Evolutionary conservation across 257 asterid genomes (phyloP).

Genomic region (Solanum lycopersicoides): DNA sequence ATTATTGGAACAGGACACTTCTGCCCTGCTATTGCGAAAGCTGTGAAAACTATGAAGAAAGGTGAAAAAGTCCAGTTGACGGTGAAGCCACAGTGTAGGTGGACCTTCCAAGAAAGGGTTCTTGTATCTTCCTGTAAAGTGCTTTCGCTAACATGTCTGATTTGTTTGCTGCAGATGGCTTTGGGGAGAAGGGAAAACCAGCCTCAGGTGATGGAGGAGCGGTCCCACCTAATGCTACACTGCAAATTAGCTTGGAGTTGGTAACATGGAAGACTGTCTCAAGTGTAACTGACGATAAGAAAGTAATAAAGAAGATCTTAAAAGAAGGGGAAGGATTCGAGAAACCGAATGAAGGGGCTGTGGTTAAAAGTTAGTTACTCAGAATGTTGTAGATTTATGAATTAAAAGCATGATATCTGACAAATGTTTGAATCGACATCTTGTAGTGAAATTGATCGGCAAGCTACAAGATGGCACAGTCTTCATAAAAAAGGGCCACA

Average conservation of each 20-base stretch:
- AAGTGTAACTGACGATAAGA: conserved; percentile 54
- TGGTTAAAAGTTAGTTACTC: conserved; percentile 49
- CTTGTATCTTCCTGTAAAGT: neutral
- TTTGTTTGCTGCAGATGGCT: conserved; percentile 26
- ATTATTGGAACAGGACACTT: conserved; percentile 27
- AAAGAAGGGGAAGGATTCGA: conserved; percentile 66
- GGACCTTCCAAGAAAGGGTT: neutral
- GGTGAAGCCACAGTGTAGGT: conserved; percentile 64
- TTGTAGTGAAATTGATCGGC: conserved; percentile 53
- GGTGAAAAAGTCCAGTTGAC: conserved; percentile 55
- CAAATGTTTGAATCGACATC: neutral
- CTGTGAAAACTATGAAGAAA: conserved; percentile 67
- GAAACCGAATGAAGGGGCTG: conserved; percentile 56
- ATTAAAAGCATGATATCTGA: neutral
- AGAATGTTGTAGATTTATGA: neutral
- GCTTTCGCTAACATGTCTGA: neutral
- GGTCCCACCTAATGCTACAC: conserved; percentile 46
- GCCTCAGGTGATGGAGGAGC: conserved; percentile 39
- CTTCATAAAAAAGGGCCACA: conserved; percentile 36
- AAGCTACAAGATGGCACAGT: conserved; percentile 53
- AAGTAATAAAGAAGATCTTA: conserved; percentile 50
- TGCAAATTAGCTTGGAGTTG: conserved; percentile 37
- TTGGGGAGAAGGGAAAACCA: conserved; percentile 57
- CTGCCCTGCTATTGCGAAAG: conserved; percentile 61
- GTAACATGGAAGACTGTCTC: conserved; percentile 55